Conservation (phyloP, 75 land plant genomes). For the Picea sitchensis region DNA sequence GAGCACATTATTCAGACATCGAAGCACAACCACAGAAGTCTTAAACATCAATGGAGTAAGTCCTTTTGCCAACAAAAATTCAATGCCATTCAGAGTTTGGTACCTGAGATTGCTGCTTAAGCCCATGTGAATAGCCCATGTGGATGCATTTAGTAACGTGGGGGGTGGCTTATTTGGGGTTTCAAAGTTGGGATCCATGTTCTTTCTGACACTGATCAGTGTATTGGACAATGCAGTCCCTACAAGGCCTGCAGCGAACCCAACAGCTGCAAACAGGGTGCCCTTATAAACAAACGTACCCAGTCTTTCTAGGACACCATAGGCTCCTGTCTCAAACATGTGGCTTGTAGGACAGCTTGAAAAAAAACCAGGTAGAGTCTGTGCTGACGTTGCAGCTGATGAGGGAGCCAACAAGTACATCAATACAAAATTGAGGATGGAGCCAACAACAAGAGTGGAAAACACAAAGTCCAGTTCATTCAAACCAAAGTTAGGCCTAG, state of each 20-base stretch:
- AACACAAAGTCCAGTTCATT: slow-evolving; percentile 96
- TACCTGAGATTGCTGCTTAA: slow-evolving; percentile 86
- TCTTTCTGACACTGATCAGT: slow-evolving; percentile 67
- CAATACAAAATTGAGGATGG: slow-evolving; percentile 76
- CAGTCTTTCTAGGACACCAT: slow-evolving; percentile 34
- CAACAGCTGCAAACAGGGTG: slow-evolving; percentile 69
- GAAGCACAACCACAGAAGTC: slow-evolving; percentile 59
- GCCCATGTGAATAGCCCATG: slow-evolving; percentile 96
- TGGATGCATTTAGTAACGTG: slow-evolving; percentile 72
- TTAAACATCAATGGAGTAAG: slow-evolving; percentile 65
- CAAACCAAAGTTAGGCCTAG: slow-evolving; percentile 89
- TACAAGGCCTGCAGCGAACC: slow-evolving; percentile 82
- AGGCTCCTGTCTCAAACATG: slow-evolving; percentile 88
- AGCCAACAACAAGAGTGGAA: slow-evolving; percentile 89
- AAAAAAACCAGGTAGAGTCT: slow-evolving; percentile 56
- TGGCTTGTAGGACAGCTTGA: slow-evolving; percentile 71
- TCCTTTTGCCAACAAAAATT: slow-evolving; percentile 57
- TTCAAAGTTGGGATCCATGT: slow-evolving; percentile 88
- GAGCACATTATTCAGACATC: slow-evolving; percentile 80
- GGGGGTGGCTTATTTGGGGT: slow-evolving; percentile 85
- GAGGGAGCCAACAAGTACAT: slow-evolving; percentile 92
- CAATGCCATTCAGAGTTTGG: slow-evolving; percentile 88
- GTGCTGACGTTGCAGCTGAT: slow-evolving; percentile 20
- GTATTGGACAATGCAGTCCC: slow-evolving; percentile 86
- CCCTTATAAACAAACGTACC: slow-evolving; percentile 93